A percentile compares a stretch with the other conserved stretches of the same genome.
Conservation (phyloP, 2,329 filamentous ascomycete genomes). For the Graphium sp. region DNA sequence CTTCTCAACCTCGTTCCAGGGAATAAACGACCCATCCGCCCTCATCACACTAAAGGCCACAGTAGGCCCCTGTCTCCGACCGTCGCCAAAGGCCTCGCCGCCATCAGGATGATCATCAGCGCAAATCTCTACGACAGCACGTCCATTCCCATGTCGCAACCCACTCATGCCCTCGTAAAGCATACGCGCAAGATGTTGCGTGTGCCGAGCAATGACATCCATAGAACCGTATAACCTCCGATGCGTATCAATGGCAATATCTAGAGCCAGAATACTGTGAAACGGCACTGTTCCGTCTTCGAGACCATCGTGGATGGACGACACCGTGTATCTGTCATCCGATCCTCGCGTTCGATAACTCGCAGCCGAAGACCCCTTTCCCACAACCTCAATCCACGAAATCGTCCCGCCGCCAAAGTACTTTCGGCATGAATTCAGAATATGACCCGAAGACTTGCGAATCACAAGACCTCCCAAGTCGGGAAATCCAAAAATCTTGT, state of each 20-base stretch:
- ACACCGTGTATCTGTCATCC: conserved; percentile 80
- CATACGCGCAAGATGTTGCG: conserved; percentile 41
- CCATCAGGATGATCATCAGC: conserved; percentile 11
- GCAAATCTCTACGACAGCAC: conserved; percentile 51
- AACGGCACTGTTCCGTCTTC: conserved; percentile 88
- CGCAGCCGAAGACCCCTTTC: no score
- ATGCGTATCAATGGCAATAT: conserved; percentile 57
- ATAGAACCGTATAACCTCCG: conserved; percentile 54
- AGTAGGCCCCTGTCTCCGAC: no score
- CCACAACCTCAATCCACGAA: conserved; percentile 71
- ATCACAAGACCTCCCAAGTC: conserved; percentile 78
- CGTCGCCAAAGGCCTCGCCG: conserved; percentile 25
- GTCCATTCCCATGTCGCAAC: conserved; percentile 53
- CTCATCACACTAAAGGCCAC: conserved; percentile 71
- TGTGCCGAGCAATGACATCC: conserved; percentile 52
- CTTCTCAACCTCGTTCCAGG: conserved; percentile 74
- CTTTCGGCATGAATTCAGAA: conserved; percentile 39
- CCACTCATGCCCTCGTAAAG: conserved; percentile 39
- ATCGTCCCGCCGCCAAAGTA: conserved; percentile 96
- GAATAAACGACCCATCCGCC: conserved; percentile 54
- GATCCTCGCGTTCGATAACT: no score
- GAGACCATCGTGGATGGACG: conserved; percentile 64
- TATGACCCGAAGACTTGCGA: conserved; percentile 47
- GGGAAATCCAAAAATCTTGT: conserved; percentile 97
- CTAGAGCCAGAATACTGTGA: conserved; percentile 75